Evolutionary conservation across 2,329 filamentous ascomycete genomes (phyloP).

Genomic region (Neurospora crassa): DNA sequence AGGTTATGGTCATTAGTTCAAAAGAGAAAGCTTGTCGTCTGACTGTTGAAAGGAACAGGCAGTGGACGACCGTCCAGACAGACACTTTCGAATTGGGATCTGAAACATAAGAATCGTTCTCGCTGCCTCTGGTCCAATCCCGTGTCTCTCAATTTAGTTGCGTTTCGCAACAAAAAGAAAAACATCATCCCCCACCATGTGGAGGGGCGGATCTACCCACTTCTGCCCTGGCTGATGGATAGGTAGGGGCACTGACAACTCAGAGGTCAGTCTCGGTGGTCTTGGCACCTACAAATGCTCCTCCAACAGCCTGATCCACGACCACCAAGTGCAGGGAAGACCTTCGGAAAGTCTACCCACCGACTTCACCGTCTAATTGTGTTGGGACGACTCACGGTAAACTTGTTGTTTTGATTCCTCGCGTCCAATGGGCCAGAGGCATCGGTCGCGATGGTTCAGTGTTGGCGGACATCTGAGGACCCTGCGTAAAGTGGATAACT

Average conservation of each 20-base stretch:
- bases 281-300: conserved; percentile 3
- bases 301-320: background rate
- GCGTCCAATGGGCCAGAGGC: background rate
- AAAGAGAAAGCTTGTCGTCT: background rate
- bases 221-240: conserved; percentile 1
- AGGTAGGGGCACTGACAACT: conserved; percentile 7
- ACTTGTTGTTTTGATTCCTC: background rate
- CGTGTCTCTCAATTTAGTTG: background rate
- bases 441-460: background rate
- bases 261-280: conserved; percentile 1
- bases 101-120: background rate
- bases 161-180: background rate
- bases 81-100: background rate
- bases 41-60: background rate
- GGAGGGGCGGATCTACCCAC: conserved; percentile 5
- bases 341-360: background rate
- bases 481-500: background rate
- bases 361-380: background rate
- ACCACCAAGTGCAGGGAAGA: background rate
- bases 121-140: background rate
- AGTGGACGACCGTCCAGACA: background rate
- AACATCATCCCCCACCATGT: conserved; percentile 4
- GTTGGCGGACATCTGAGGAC: background rate
- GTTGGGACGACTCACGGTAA: background rate
- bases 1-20: background rate